Percentiles rank a stretch among this genome's conserved stretches.
Evolutionary conservation across 768 basidiomycete genomes (phyloP).

Genomic region (Rossbeevera mucosa): DNA sequence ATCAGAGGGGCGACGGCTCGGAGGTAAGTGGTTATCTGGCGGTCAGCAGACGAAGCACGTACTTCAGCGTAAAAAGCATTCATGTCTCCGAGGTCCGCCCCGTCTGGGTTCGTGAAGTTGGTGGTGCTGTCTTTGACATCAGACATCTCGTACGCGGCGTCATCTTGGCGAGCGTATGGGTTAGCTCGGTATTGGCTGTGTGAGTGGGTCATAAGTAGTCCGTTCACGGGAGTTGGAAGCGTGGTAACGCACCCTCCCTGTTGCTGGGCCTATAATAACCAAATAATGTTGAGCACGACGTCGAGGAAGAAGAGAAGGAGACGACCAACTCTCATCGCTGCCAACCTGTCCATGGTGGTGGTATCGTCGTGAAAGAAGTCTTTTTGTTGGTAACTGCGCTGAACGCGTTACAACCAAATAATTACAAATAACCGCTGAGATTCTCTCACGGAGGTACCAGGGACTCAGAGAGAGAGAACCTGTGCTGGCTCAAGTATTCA

Average conservation of each 20-base stretch:
- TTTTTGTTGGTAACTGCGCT: too few species aligned
- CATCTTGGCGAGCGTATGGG: slow-evolving; percentile 66
- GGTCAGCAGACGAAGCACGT: slow-evolving; percentile 13
- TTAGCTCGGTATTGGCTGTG: slow-evolving; percentile 41
- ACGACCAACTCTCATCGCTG: slow-evolving; percentile 71
- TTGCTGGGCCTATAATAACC: slow-evolving; percentile 55
- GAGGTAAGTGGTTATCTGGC: not conserved
- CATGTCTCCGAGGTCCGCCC: slow-evolving; percentile 55
- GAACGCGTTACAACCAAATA: slow-evolving; percentile 10
- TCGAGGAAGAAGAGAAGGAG: not conserved
- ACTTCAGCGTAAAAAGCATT: slow-evolving; percentile 73
- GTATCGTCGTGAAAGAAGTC: slow-evolving; percentile 44
- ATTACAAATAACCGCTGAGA: slow-evolving; percentile 14
- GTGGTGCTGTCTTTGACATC: slow-evolving; percentile 58
- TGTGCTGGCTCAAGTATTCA: too few species aligned
- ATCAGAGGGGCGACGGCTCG: not conserved
- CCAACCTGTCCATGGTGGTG: slow-evolving; percentile 80
- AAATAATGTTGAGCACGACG: slow-evolving; percentile 4
- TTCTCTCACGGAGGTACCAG: too few species aligned
- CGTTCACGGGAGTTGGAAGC: not conserved
- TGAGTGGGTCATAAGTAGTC: not conserved
- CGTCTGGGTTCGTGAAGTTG: slow-evolving; percentile 36
- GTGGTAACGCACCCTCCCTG: slow-evolving; percentile 46
- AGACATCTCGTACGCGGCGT: slow-evolving; percentile 61
- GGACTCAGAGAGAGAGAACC: too few species aligned